Conservation (phyloP, 805 yeast genomes). For the Saccharomycopsis fermentans region DNA sequence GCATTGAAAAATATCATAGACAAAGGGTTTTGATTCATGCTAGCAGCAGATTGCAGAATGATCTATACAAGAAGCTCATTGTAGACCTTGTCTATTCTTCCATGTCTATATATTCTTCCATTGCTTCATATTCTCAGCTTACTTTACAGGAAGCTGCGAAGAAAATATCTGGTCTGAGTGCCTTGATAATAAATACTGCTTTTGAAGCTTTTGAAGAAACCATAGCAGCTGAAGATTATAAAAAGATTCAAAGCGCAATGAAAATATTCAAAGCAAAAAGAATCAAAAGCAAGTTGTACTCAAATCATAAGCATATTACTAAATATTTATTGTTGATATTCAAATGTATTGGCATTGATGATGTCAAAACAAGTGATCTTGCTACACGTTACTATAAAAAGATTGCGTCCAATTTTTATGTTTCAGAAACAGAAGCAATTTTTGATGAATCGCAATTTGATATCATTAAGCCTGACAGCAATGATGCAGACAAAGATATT, state of each 20-base stretch:
- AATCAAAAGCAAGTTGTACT: conserved; percentile 46
- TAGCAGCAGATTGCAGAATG: conserved; percentile 61
- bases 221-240: conserved; percentile 38
- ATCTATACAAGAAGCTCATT: conserved; percentile 50
- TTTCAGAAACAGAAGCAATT: conserved; percentile 33
- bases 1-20: conserved; percentile 64
- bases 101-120: conserved; percentile 58
- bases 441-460: conserved; percentile 13
- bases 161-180: conserved; percentile 57
- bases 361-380: conserved; percentile 39
- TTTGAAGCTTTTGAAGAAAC: conserved; percentile 42
- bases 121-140: conserved; percentile 60
- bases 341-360: conserved; percentile 46
- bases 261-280: conserved; percentile 46
- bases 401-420: conserved; percentile 44
- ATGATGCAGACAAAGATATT: conserved; percentile 45
- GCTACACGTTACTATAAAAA: conserved; percentile 45
- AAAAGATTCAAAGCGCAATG: conserved; percentile 55
- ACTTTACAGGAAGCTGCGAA: conserved; percentile 60
- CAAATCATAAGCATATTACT: conserved; percentile 44
- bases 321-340: conserved; percentile 40
- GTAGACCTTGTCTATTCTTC: conserved; percentile 55
- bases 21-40: conserved; percentile 64
- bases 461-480: conserved; percentile 54
- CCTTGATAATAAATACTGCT: conserved; percentile 40